phyloP scores from a whole-genome alignment of 805 yeast species.

The Sungouiella thailandica region DNA sequence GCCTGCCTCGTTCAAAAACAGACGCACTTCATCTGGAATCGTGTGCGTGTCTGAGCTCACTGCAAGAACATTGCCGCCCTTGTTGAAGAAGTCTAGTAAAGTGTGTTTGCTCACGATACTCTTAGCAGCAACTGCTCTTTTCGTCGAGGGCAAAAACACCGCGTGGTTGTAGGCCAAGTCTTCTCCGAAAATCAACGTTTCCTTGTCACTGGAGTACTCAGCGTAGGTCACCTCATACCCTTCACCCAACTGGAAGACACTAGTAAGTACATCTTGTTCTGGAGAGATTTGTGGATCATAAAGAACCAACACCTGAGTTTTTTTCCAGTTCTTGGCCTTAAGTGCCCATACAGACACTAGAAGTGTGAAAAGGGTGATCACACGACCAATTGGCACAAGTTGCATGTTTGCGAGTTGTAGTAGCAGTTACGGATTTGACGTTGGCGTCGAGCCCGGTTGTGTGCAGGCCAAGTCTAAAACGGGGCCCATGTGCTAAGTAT shows the following conservation, averaged over 20 bases:
- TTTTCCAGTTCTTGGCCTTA: conserved; percentile 2
- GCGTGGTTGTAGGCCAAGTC: conserved; percentile 24
- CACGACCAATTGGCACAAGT: conserved; percentile 10
- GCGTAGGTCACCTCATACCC: conserved; percentile 16
- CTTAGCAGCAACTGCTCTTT: conserved; percentile 29
- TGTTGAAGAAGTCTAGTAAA: conserved; percentile 54
- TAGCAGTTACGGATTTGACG: too few relatives aligned
- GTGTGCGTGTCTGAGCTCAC: conserved; percentile 43
- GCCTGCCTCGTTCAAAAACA: conserved; percentile 74
- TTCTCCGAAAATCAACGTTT: conserved; percentile 21
- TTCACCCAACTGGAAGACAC: conserved; percentile 8
- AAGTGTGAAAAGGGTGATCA: conserved; percentile 11
- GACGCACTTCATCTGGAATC: conserved; percentile 44
- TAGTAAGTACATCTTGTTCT: conserved; percentile 6
- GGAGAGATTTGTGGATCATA: conserved; percentile 24
- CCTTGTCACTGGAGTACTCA: conserved; percentile 17
- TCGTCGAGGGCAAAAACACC: conserved; percentile 32
- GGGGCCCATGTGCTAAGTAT: too few relatives aligned
- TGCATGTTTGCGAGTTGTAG: conserved; percentile 9
- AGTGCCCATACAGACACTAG: conserved; percentile 7
- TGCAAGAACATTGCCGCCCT: conserved; percentile 73
- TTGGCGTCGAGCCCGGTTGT: too few relatives aligned
- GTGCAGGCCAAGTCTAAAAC: too few relatives aligned
- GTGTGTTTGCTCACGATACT: conserved; percentile 30
- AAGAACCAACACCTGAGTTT: conserved; percentile 25